These are phyloP conservation scores for Heritiera littoralis DNA, from an alignment of 345 rosid species.

Conservation along the genomic window DNA sequence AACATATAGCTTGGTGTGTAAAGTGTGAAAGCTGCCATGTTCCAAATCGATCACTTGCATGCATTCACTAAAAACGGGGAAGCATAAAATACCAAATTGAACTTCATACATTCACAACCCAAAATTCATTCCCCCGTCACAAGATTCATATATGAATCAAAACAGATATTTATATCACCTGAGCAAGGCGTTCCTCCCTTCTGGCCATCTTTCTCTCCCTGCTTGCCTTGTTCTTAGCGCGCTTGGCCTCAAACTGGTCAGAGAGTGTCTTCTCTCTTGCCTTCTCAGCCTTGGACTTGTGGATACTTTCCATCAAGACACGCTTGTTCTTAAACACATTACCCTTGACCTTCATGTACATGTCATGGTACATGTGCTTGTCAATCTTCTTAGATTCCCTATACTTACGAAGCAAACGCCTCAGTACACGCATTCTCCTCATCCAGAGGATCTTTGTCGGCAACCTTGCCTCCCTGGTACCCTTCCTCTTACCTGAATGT, in stretches of 20 bases:
- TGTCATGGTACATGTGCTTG: slow-evolving; percentile 82
- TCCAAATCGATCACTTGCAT: background rate
- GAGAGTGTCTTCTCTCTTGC: slow-evolving; percentile 71
- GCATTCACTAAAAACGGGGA: background rate
- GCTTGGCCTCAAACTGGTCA: slow-evolving; percentile 76
- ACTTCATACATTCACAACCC: background rate
- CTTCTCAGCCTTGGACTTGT: slow-evolving; percentile 74
- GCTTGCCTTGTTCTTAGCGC: slow-evolving; percentile 76
- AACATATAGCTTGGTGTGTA: background rate
- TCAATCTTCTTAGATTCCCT: slow-evolving; percentile 75
- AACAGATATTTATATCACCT: slow-evolving; percentile 32
- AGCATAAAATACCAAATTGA: background rate
- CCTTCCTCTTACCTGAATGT: slow-evolving; percentile 64
- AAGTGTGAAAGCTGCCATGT: background rate
- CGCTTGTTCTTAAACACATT: slow-evolving; percentile 78
- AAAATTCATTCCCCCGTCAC: background rate
- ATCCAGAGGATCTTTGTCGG: slow-evolving; percentile 77
- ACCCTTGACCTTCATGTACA: slow-evolving; percentile 87
- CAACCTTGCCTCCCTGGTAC: slow-evolving; percentile 78
- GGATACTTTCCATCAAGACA: slow-evolving; percentile 79
- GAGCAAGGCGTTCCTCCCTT: slow-evolving; percentile 70
- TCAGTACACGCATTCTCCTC: slow-evolving; percentile 71
- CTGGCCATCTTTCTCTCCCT: slow-evolving; percentile 76
- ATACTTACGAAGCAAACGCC: slow-evolving; percentile 60
- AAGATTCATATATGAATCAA: background rate